Evolutionary conservation across 441 rosid genomes (phyloP), one percentile per base, ranked within the genome.

Genomic region (Theobroma grandiflorum): DNA sequence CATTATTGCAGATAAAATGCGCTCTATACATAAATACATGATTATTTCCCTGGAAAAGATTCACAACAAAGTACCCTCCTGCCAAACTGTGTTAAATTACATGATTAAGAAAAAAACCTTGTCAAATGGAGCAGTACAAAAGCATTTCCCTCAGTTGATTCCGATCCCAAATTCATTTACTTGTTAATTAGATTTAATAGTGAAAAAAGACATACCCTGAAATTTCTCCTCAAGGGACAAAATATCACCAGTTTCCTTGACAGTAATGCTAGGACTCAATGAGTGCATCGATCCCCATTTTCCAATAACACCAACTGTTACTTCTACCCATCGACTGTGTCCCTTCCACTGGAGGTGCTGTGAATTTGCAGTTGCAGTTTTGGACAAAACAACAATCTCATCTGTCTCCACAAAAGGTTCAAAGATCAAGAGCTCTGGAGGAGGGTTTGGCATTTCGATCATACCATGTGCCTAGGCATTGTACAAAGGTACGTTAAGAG

Each of bases 371-470:
- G 76, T 67, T 15, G 33, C 76, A 65, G 90, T 88, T 85, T 92
- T 91, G 47, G 95, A 88, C 10, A 94, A 90, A 85, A 95, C 77
- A 76, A 85, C 78, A 76, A 96, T 88, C 76, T 96, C 99, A 86
- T 95, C 98, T 35, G 99, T 96, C 83, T 93, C 97, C 70, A 95
- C 86, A 80, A 94, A 96, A 72, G 99, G 97, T 85, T 96, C 99
- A 45, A 95, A 94, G 79, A 96, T 91, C 86, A 96, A 80, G 72
- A 62, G 80, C 84, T 94, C 94, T 58, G 99, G 96, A 71, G 96
- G 90, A 82, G 96, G 93, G 79, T 85, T 92, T 78, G 99, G 98
- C 99, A 96, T 94, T 92, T 96, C 99, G 78, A 94, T 94, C 95
- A 84, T 88, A 83, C 98, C 98, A 86, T 94, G 98, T 35, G 90